Percentiles rank a stretch among this genome's conserved stretches.
These are phyloP conservation scores for Metroxylon sagu DNA, from an alignment of 176 grass and related monocot genomes.

Conservation along the genomic window DNA sequence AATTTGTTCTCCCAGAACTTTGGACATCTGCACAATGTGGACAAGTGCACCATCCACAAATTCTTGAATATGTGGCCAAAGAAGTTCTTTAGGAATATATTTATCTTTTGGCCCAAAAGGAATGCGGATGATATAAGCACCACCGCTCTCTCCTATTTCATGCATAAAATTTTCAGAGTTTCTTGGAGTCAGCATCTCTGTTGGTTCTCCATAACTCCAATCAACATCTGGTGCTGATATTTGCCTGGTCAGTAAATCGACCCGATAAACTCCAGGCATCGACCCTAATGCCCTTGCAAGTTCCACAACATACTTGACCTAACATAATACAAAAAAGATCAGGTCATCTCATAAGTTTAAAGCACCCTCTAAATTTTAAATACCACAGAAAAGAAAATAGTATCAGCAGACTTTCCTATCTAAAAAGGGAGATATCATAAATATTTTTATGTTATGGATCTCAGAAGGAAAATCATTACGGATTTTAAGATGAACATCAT, in stretches of 20 bases:
- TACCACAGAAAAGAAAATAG: too few relatives aligned
- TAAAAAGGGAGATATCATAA: too few relatives aligned
- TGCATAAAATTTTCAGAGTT: constrained; percentile 48
- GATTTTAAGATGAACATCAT: too few relatives aligned
- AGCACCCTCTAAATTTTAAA: too few relatives aligned
- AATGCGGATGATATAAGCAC: constrained; percentile 66
- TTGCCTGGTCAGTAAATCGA: constrained; percentile 69
- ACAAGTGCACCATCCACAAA: constrained; percentile 73
- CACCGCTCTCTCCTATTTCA: constrained; percentile 62
- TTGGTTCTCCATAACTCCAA: constrained; percentile 60
- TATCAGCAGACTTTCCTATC: too few relatives aligned
- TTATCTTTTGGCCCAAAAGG: constrained; percentile 75
- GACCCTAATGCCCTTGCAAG: constrained; percentile 73
- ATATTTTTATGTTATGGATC: too few relatives aligned
- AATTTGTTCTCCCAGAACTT: constrained; percentile 61
- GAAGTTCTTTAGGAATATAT: constrained; percentile 62
- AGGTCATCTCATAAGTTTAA: too few relatives aligned
- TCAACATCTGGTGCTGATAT: constrained; percentile 66
- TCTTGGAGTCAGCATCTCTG: constrained; percentile 46
- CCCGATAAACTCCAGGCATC: constrained; percentile 71
- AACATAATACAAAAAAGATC: constrained; percentile 26
- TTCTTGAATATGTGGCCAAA: constrained; percentile 77
- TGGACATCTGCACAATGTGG: constrained; percentile 60
- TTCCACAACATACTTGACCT: constrained; percentile 84
- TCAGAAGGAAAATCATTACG: too few relatives aligned